Base-by-base conservation (phyloP, 257 asterid species). In the Petunia secreta region DNA sequence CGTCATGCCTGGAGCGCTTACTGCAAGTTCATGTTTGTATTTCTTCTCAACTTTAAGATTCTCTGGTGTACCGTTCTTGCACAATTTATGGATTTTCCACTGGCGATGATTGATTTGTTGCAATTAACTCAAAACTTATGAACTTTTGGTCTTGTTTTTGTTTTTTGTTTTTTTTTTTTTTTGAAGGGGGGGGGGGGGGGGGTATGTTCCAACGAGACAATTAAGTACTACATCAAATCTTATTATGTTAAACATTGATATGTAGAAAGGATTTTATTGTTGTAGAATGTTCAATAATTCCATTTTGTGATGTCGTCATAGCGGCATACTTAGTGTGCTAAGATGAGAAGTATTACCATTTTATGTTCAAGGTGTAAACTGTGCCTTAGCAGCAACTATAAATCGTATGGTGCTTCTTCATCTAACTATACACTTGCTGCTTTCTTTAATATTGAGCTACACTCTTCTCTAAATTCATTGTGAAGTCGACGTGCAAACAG, bases 101-200 rank as follows among this genome's bases (percentile, higher is more conserved):
- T 25, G 36, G 46, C 0, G 6, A 34, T 10, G 38, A 73, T 50
- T 73, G 48, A 71, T 46, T 5, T 73, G 48, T 44, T 50, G 44
- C 59, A 50, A 73, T 16, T 50, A 34, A 73, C 62, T 73, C 4
- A 6, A 50, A 73, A 73, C 44, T 34, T 73, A 50, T 73, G 62
- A 73, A 34, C 78, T 50, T 14, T 6, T 11, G 60, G 8, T 0
- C 3, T 16, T 46, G 8, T 44, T 25, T 25, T 25, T 25, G 25
- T 25, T 25, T 25, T 25, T 25, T 0, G 0, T 25, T 25, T 25
- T 25, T 25, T 25, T 25, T 25, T 25, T 25, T 25, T 25, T n/a
- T n/a, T n/a, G n/a, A n/a, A n/a, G n/a, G n/a, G n/a, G n/a, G n/a
- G 25, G 25, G 0, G 6, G 16, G 25, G 53, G 41, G 59, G 0